Conservation (phyloP, 106 monocot species). For the Allium cepa region DNA sequence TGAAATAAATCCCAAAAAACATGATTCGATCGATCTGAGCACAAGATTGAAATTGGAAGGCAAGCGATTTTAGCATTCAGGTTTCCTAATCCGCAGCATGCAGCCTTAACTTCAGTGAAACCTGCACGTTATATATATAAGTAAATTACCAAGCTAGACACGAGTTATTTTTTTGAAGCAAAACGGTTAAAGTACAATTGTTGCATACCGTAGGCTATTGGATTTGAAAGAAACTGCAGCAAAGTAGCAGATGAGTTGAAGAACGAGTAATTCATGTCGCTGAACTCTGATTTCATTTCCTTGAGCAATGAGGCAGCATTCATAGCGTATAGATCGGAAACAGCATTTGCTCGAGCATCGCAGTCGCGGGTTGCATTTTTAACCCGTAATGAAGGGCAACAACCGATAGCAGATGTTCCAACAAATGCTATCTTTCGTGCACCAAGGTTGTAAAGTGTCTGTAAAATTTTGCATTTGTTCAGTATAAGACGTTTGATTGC, state of each 20-base stretch:
- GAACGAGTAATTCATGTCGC: conserved; percentile 47
- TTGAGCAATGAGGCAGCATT: conserved; percentile 19
- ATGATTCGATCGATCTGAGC: conserved; percentile 31
- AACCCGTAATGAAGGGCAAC: conserved; percentile 49
- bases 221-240: conserved; percentile 22
- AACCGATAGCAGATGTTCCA: conserved; percentile 62
- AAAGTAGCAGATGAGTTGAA: conserved; percentile 25
- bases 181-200: neutral
- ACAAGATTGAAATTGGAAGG: conserved; percentile 32
- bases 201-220: conserved; percentile 22
- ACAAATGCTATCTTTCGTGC: conserved; percentile 61
- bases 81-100: conserved; percentile 58
- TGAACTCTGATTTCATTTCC: conserved; percentile 32
- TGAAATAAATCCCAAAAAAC: conserved; percentile 57
- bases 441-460: conserved; percentile 70
- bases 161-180: neutral
- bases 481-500: too few relatives aligned
- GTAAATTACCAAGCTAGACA: neutral
- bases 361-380: conserved; percentile 30
- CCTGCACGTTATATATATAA: conserved; percentile 9
- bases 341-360: conserved; percentile 22
- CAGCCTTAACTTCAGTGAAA: conserved; percentile 42
- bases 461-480: conserved; percentile 1
- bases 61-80: conserved; percentile 46
- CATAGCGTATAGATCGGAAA: conserved; percentile 29